These are phyloP conservation scores for Entamoeba histolytica DNA, from an alignment of 208 protist species.

Conservation along the genomic window DNA sequence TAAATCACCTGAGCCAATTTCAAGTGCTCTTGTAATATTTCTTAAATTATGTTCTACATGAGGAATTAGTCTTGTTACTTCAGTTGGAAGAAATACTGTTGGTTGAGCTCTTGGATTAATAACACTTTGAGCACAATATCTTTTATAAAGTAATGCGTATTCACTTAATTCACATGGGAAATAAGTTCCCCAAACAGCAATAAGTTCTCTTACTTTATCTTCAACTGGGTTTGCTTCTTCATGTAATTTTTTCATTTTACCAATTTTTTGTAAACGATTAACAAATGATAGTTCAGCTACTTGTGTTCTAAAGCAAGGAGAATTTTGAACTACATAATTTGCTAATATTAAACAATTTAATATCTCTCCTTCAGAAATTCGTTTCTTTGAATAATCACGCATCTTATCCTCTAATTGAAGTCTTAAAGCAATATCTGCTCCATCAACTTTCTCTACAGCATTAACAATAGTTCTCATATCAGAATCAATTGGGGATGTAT, in stretches of 20 bases:
- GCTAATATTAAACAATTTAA: background rate
- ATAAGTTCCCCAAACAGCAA: background rate
- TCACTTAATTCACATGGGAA: background rate
- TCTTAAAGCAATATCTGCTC: background rate
- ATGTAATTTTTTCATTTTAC: background rate
- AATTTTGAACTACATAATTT: background rate
- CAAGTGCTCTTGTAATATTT: background rate
- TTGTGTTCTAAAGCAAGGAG: background rate
- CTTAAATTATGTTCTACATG: background rate
- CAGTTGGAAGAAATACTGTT: background rate
- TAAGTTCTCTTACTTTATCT: background rate
- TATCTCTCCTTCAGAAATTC: background rate
- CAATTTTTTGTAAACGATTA: background rate
- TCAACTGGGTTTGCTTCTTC: background rate
- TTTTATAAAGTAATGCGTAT: background rate
- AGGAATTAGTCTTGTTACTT: background rate
- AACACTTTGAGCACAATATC: background rate
- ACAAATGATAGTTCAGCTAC: background rate
- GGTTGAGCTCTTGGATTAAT: background rate
- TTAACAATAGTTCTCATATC: background rate
- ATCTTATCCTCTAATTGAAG: background rate
- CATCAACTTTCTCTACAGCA: background rate
- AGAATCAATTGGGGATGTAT: background rate
- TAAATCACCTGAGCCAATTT: background rate
- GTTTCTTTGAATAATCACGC: background rate